These are phyloP conservation scores for Geranomyces michiganensis DNA, from an alignment of 192 early-diverging fungal species.

Conservation along the genomic window DNA sequence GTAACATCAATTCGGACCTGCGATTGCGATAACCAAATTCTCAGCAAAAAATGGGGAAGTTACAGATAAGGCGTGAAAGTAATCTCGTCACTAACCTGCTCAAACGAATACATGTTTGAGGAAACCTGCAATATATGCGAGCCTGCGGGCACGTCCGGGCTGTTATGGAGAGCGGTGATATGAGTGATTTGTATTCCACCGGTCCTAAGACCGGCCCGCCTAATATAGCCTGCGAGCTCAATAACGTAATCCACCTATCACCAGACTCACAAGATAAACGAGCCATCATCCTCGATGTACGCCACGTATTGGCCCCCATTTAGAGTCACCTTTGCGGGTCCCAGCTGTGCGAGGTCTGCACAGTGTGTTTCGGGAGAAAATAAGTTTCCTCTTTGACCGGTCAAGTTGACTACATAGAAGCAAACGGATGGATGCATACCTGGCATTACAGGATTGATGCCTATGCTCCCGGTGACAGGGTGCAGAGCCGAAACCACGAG, in stretches of 20 bases:
- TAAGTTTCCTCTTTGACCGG: background rate
- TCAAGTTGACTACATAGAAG: background rate
- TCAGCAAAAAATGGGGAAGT: too few species aligned
- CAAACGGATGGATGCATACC: background rate
- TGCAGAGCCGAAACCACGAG: background rate
- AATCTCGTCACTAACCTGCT: too few species aligned
- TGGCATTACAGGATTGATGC: background rate
- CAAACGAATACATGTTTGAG: slow-evolving; percentile 34
- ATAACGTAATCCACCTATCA: too few species aligned
- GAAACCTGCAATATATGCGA: slow-evolving; percentile 42
- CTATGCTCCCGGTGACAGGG: background rate
- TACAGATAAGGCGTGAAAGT: too few species aligned
- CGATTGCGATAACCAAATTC: too few species aligned
- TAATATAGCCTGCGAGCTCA: too few species aligned
- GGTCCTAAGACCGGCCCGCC: too few species aligned
- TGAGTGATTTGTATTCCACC: too few species aligned
- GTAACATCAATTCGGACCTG: slow-evolving; percentile 27
- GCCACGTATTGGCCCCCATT: slow-evolving; percentile 39
- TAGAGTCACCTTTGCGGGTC: slow-evolving; percentile 33
- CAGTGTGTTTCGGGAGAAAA: background rate
- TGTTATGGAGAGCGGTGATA: slow-evolving; percentile 11
- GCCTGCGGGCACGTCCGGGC: slow-evolving; percentile 42
- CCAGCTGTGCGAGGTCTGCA: slow-evolving; percentile 27
- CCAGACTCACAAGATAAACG: slow-evolving; percentile 35
- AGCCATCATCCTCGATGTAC: slow-evolving; percentile 45